Evolutionary conservation across 108 stramenopile genomes (phyloP), one percentile per base, ranked within the genome.

Genomic region (Asterionellopsis glacialis): DNA sequence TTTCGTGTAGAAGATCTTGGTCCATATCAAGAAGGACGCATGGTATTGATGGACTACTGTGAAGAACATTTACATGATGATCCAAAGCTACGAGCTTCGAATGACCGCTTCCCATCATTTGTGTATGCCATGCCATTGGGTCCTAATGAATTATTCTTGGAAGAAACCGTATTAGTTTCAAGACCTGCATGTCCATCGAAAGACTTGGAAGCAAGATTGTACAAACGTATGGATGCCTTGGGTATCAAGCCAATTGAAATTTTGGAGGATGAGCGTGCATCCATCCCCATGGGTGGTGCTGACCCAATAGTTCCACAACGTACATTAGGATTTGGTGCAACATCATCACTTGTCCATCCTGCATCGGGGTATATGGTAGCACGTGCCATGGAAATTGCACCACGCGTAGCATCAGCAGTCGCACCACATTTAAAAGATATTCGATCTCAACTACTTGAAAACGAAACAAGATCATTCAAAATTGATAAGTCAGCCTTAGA

Each of bases 261-360:
- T 9, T n/a, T 63, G 0, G 62, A 63, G 40, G 39, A 41, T 19
- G 62, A 63, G 24, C 62, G 62, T n/a, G 62, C 62, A 14, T 47
- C 62, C 62, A 63, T 63, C 43, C 62, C 62, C 62, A 63, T 63
- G 62, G 62, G 62, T 9, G 62, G 62, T 18, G 26, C 26, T n/a
- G 62, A 63, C 40, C 62, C 62, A 10, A 22, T 51, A 9, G 48
- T 63, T 38, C 62, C 62, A 19, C 62, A 63, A 54, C 49, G 62
- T 7, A 52, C 51, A 15, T 27, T 63, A 14, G 62, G 62, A 44
- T 63, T 52, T 40, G 62, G 62, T 9, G 41, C 62, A n/a, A 63
- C 62, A 25, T 16, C 50, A 11, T 63, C 62, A 24, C 26, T 52
- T 16, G 44, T 63, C 40, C 62, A 63, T 54, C 62, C 62, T 49